Base-by-base conservation (phyloP, 306 rosid species). In the Pterocarpus santalinus region DNA sequence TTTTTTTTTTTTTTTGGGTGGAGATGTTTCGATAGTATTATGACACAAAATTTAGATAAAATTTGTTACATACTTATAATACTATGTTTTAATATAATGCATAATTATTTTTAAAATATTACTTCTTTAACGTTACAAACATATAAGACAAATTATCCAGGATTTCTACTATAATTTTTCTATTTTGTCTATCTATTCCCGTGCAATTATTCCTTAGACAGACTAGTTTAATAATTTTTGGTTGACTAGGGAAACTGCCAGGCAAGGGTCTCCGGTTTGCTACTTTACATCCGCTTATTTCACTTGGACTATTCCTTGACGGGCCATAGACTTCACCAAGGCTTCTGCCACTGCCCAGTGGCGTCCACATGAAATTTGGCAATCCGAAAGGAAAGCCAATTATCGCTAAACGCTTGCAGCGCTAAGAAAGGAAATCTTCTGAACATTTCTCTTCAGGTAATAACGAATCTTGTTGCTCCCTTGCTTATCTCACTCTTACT, bases 281-380 rank as follows among this genome's bases (percentile, higher is more conserved):
- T 1, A 72, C 35, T 15, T 17, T 4, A 15, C 14, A 11, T 11
- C 53, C 66, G 38, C 60, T 5, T 2, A 13, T 51, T 65, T 72
- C 65, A 51, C 73, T 80, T 80, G 11, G 77, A 71, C 84, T 80
- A 1, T 35, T 58, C 73, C 8, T 80, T 72, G 83, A 72, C 65
- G 2, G 63, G 22, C 33, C 83, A 49, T 4, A 61, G 3, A 69
- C 39, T 78, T 16, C n/a, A 5, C 8, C 47, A 43, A 4, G 47
- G 47, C 47, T 43, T 43, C 47, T 39, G 5, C 43, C 43, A 39
- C 43, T 39, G 4, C 43, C 43, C 43, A 1, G 43, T 22, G 28
- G 28, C 28, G 28, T 22, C 28, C 28, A 22, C 28, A 22, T 22
- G 28, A 1, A 22, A 22, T 46, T 33, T 78, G 16, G 35, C 60